phyloP scores from a whole-genome alignment of 2,329 filamentous ascomycete species.

The Penicillium digitatum region DNA sequence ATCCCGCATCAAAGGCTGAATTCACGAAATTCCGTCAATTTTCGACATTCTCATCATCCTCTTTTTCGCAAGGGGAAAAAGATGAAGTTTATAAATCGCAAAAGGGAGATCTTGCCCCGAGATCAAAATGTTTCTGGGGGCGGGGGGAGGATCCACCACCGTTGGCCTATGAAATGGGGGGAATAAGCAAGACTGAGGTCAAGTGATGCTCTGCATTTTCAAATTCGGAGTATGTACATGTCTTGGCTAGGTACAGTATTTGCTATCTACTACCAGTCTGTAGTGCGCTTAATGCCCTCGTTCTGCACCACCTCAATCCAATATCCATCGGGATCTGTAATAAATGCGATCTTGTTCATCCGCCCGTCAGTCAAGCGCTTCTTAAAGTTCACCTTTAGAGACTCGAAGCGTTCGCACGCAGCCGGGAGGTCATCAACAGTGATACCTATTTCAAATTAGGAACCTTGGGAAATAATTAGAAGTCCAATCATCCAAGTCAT shows the following conservation, averaged over 20 bases:
- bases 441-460: slow-evolving; percentile 51
- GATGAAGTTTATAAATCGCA: not conserved
- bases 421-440: slow-evolving; percentile 84
- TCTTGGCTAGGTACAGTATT: not conserved
- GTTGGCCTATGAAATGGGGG: slow-evolving; percentile 20
- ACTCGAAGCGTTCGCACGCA: slow-evolving; percentile 82
- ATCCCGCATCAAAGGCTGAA: slow-evolving; percentile 1
- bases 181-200: slow-evolving; percentile 13
- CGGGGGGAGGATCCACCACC: slow-evolving; percentile 18
- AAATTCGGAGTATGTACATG: not conserved
- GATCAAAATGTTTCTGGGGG: slow-evolving; percentile 13
- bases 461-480: not conserved
- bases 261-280: slow-evolving; percentile 21
- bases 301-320: slow-evolving; percentile 78
- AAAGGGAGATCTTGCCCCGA: not conserved
- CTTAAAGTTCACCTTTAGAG: slow-evolving; percentile 80
- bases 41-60: slow-evolving; percentile 5
- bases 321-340: slow-evolving; percentile 83
- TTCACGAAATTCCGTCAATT: not conserved
- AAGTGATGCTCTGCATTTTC: slow-evolving; percentile 1
- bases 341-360: slow-evolving; percentile 92
- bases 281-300: slow-evolving; percentile 42
- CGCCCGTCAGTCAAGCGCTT: slow-evolving; percentile 85
- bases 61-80: not conserved
- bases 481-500: not conserved